These are phyloP conservation scores for Pichia sp. DNA, from an alignment of 1,139 yeast species.

Conservation along the genomic window DNA sequence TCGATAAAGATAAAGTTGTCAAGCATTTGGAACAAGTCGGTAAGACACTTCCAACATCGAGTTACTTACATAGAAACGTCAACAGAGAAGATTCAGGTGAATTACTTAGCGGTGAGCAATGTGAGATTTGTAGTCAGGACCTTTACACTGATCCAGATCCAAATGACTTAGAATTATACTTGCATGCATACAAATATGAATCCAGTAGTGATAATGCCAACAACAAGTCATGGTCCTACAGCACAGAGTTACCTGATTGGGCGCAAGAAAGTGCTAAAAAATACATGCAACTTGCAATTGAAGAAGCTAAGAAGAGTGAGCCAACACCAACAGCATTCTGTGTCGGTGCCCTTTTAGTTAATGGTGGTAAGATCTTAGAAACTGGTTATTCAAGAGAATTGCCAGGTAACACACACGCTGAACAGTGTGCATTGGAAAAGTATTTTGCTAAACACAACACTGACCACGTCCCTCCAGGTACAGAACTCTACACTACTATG, in stretches of 20 bases:
- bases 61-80: slow-evolving; percentile 55
- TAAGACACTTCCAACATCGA: slow-evolving; percentile 61
- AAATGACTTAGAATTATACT: slow-evolving; percentile 81
- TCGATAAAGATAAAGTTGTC: slow-evolving; percentile 44
- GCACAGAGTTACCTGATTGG: slow-evolving; percentile 87
- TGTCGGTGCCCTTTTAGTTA: slow-evolving; percentile 88
- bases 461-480: slow-evolving; percentile 65
- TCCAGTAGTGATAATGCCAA: slow-evolving; percentile 39
- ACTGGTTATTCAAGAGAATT: slow-evolving; percentile 91
- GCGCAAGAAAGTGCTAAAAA: slow-evolving; percentile 58
- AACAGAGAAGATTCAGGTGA: slow-evolving; percentile 34
- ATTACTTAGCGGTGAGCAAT: slow-evolving; percentile 52
- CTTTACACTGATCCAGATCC: slow-evolving; percentile 87
- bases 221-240: slow-evolving; percentile 61
- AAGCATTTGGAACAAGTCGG: slow-evolving; percentile 60
- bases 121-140: slow-evolving; percentile 69
- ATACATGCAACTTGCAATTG: slow-evolving; percentile 62
- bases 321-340: slow-evolving; percentile 86
- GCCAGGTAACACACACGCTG: slow-evolving; percentile 97
- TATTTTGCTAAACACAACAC: slow-evolving; percentile 41
- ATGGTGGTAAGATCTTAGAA: slow-evolving; percentile 54
- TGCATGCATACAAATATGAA: slow-evolving; percentile 82
- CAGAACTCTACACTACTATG: slow-evolving; percentile 93
- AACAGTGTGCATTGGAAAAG: slow-evolving; percentile 89
- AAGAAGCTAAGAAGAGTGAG: slow-evolving; percentile 77